Conservation (phyloP, 192 early-diverging fungal genomes). For the Pilobolus umbonatus region DNA sequence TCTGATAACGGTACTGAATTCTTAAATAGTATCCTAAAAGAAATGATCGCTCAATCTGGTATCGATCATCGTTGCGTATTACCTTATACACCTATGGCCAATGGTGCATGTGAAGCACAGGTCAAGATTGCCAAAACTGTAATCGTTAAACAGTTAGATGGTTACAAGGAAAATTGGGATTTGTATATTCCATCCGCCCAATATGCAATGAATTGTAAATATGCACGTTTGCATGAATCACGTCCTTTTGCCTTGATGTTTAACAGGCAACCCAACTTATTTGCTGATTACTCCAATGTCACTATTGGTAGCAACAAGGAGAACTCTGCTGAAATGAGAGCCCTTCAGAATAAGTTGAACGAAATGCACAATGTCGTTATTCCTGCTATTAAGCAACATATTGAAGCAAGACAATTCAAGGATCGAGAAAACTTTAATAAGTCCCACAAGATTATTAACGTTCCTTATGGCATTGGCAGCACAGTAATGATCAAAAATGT, state of each 20-base stretch:
- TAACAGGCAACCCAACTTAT: slow-evolving; percentile 27
- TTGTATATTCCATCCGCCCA: slow-evolving; percentile 32
- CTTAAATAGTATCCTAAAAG: slow-evolving; percentile 24
- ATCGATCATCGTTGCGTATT: slow-evolving; percentile 34
- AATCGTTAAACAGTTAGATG: slow-evolving; percentile 27
- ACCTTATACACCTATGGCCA: slow-evolving; percentile 37
- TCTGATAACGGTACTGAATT: slow-evolving; percentile 44
- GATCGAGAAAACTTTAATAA: no score
- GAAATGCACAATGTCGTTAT: no score
- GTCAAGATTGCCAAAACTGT: slow-evolving; percentile 22
- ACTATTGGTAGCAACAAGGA: no score
- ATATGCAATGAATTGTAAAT: slow-evolving; percentile 32
- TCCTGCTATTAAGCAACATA: no score
- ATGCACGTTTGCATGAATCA: slow-evolving; percentile 20
- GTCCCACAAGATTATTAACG: no score
- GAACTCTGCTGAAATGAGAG: no score
- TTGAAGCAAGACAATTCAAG: no score
- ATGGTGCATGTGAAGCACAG: slow-evolving; percentile 39
- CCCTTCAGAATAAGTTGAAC: no score
- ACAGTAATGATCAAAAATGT: no score
- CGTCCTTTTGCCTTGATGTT: slow-evolving; percentile 44
- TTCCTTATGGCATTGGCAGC: no score
- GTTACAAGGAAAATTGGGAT: slow-evolving; percentile 29
- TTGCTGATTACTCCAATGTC: slow-evolving; percentile 18
- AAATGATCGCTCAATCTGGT: neutral